Evolutionary conservation across 805 yeast genomes (phyloP).

Genomic region (Cyberlindnera bimundalis): DNA sequence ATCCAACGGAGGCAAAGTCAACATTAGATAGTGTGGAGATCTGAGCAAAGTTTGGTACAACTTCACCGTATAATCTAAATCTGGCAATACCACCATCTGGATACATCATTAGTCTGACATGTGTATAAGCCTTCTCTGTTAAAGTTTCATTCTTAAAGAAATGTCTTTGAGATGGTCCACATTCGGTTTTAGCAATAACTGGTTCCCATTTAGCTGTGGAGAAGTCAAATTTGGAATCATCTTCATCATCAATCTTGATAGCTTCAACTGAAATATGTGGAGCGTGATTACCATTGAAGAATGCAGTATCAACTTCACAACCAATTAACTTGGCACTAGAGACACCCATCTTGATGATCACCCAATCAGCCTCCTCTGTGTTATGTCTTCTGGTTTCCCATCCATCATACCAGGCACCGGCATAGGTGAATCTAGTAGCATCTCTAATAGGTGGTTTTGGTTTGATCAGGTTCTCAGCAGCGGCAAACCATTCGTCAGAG

Average conservation of each 20-base stretch:
- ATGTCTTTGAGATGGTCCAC: conserved; percentile 88
- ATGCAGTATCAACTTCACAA: conserved; percentile 89
- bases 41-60: conserved; percentile 62
- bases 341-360: conserved; percentile 78
- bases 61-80: conserved; percentile 84
- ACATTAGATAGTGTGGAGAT: conserved; percentile 31
- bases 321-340: conserved; percentile 75
- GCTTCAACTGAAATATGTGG: conserved; percentile 88
- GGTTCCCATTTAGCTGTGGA: conserved; percentile 52
- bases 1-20: conserved; percentile 77
- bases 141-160: conserved; percentile 62
- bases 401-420: conserved; percentile 98
- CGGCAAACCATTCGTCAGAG: conserved; percentile 96
- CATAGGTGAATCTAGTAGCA: conserved; percentile 69
- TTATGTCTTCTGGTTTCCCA: conserved; percentile 99
- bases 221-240: conserved; percentile 18
- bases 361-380: conserved; percentile 82
- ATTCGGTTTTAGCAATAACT: conserved; percentile 65
- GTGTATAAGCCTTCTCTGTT: conserved; percentile 68
- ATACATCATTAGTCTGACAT: conserved; percentile 83
- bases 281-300: conserved; percentile 94
- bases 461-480: conserved; percentile 79
- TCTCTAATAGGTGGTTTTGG: conserved; percentile 81
- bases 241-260: conserved; percentile 33
- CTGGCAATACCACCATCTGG: conserved; percentile 99